These are phyloP conservation scores for Anethum foeniculum DNA, from an alignment of 140 eudicot species.

Conservation along the genomic window DNA sequence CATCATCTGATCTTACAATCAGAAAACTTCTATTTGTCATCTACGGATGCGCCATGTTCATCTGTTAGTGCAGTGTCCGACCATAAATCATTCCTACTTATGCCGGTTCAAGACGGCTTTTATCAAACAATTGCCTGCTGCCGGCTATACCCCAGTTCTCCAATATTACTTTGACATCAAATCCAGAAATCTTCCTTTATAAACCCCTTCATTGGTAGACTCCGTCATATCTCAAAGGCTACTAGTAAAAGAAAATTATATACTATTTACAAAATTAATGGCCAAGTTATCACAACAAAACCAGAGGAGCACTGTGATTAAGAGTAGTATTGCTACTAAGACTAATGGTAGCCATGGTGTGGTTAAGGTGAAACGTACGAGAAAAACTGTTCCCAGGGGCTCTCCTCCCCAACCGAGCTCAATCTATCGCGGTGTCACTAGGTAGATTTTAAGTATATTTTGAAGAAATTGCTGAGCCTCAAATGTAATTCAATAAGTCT, in stretches of 20 bases:
- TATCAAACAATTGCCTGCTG: conserved; percentile 39
- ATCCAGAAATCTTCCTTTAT: conserved; percentile 25
- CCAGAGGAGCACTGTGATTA: conserved; percentile 18
- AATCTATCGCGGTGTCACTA: conserved; percentile 79
- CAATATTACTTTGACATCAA: conserved; percentile 21
- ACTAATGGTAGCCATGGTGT: conserved; percentile 13
- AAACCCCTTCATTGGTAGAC: conserved; percentile 35
- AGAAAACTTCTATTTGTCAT: conserved; percentile 51
- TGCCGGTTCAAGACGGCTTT: conserved; percentile 43
- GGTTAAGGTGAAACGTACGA: conserved; percentile 48
- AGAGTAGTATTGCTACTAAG: conserved; percentile 17
- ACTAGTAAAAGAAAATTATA: not conserved
- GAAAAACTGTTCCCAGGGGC: conserved; percentile 75
- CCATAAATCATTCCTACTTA: conserved; percentile 31
- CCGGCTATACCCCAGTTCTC: not conserved
- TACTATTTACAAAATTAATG: conserved; percentile 22
- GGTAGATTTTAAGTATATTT: conserved; percentile 25
- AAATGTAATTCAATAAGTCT: too few relatives aligned
- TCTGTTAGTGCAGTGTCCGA: conserved; percentile 43
- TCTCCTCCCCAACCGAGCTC: conserved; percentile 91
- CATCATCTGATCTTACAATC: conserved; percentile 28
- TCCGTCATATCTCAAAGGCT: conserved; percentile 24
- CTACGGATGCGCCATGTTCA: conserved; percentile 44
- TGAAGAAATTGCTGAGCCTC: too few relatives aligned
- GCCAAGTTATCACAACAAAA: conserved; percentile 49